phyloP scores from a whole-genome alignment of 2,329 filamentous ascomycete genomes.

The Beauveria sp. region DNA sequence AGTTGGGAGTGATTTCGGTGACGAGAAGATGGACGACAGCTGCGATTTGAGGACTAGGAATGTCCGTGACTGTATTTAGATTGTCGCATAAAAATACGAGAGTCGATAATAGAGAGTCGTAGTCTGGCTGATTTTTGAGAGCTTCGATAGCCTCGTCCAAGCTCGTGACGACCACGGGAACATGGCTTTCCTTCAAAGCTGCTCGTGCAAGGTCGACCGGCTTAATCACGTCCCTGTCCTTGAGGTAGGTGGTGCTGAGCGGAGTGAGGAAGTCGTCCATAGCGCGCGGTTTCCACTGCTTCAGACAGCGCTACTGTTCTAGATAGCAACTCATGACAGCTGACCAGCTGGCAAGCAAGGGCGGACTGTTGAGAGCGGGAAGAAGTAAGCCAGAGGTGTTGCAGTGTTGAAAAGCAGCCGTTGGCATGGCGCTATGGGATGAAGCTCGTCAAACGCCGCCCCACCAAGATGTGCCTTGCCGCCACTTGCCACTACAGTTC shows the following conservation, averaged over 20 bases:
- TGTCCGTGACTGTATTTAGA: constrained; percentile 11
- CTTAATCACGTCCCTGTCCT: constrained; percentile 25
- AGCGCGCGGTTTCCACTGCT: not conserved
- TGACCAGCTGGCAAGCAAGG: not conserved
- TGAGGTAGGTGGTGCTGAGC: constrained; percentile 44
- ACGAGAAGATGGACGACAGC: constrained; percentile 71
- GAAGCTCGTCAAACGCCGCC: constrained; percentile 1
- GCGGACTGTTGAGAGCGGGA: not conserved
- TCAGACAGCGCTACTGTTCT: not conserved
- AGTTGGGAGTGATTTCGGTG: constrained; percentile 68
- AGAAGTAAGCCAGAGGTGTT: not conserved
- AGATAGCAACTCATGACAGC: not conserved
- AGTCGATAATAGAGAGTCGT: constrained; percentile 44
- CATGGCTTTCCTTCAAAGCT: not conserved
- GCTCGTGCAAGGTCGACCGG: not conserved
- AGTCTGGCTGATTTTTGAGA: constrained; percentile 55
- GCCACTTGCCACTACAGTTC: not conserved
- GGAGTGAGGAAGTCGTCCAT: constrained; percentile 53
- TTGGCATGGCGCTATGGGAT: not conserved
- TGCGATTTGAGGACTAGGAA: constrained; percentile 58
- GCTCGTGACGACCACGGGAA: constrained; percentile 17
- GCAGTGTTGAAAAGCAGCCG: not conserved
- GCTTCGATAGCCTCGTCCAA: constrained; percentile 49
- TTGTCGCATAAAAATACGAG: constrained; percentile 42
- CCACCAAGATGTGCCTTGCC: not conserved